phyloP scores from a whole-genome alignment of 2,329 filamentous ascomycete genomes.

The Fusarium oxysporum region DNA sequence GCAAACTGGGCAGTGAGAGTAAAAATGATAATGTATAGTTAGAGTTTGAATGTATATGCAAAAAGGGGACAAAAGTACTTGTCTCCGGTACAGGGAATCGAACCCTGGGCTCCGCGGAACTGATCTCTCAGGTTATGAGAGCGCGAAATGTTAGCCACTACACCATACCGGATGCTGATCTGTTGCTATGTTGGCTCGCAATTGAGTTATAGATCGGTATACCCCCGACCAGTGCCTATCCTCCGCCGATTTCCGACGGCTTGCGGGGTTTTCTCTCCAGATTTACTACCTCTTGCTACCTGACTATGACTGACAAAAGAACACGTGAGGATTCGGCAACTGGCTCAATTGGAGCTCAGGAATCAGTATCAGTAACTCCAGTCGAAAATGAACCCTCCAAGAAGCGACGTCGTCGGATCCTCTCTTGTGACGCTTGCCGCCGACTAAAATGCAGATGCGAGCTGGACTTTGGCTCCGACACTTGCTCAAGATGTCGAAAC shows the following conservation, averaged over 20 bases:
- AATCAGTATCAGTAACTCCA: background rate
- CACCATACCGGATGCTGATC: slow-evolving; percentile 47
- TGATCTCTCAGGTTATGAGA: slow-evolving; percentile 46
- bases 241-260: slow-evolving; percentile 11
- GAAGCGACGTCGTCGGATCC: slow-evolving; percentile 30
- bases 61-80: background rate
- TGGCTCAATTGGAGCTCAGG: background rate
- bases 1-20: no score
- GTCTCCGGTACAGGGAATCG: slow-evolving; percentile 46
- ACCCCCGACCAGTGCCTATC: fast-evolving
- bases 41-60: background rate
- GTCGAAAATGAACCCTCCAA: slow-evolving; percentile 15
- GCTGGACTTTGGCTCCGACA: slow-evolving; percentile 19
- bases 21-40: background rate
- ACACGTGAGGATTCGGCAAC: background rate
- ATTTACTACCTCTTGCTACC: background rate
- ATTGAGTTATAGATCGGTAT: fast-evolving
- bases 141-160: slow-evolving; percentile 51
- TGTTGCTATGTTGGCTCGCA: fast-evolving
- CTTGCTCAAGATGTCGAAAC: slow-evolving; percentile 30
- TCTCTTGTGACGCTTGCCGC: slow-evolving; percentile 36
- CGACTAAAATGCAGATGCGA: slow-evolving; percentile 39
- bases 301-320: slow-evolving; percentile 13
- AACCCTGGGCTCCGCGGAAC: slow-evolving; percentile 45
- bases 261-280: slow-evolving; percentile 13